Base-by-base conservation (phyloP, 2,329 filamentous ascomycete species). In the Cladosporium sp. region DNA sequence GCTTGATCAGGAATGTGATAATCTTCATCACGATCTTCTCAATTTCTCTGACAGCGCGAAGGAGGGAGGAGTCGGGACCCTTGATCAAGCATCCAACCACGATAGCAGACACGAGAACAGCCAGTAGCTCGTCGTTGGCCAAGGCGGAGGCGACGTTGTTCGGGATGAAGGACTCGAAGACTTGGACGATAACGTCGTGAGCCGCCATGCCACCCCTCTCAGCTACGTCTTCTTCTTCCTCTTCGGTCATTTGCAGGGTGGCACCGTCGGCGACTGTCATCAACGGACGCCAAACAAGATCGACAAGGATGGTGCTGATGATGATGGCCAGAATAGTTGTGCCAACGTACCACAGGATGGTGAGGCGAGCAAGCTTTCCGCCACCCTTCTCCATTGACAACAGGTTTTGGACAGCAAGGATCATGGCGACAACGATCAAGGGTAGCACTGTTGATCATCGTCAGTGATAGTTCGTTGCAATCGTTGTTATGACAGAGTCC, bases 361-460 rank as follows among this genome's bases (percentile, higher is more conserved):
- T 83, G 80, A 79, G 84, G 30, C 72, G 74, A n/a, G 82, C 84
- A 0, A 86, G 78, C 60, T 74, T 74, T 12, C 76, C 78, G 7
- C 80, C 82, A 14, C 80, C 78, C 11, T 78, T 71, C 12, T 80
- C 75, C 79, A 85, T 83, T 7, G 76, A 78, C 21, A 81, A 78
- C 8, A 86, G 77, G n/a, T 79, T 78, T 57, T 82, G 81, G 6
- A 85, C 76, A 5, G 83, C 81, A 21, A 85, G 76, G 57, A 86
- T 80, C 78, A 86, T 85, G 28, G 84, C 83, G 8, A 78, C 80
- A 30, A 85, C 76, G 51, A 86, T 86, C 64, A 86, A 73, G 1
- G 83, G 83, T 1, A 86, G 76, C 0, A 85, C 83, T 84, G 12
- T 55, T 6, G 26, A 12, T 28, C 4, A 12, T 21, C 4, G 78